phyloP scores from a whole-genome alignment of 192 early-diverging fungal species.

The Anaeromyces robustus region DNA sequence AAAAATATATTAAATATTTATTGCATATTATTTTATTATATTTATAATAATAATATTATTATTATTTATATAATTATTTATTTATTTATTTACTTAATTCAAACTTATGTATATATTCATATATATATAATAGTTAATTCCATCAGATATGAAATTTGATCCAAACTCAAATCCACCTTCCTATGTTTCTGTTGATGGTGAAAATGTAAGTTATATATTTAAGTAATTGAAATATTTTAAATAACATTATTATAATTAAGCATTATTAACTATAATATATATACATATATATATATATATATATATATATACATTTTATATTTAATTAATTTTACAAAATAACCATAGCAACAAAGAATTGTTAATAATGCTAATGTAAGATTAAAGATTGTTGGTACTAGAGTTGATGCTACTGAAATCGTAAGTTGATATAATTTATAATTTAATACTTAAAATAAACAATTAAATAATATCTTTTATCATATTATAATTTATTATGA shows the following conservation, averaged over 20 bases:
- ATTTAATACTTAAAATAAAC: too few relatives aligned
- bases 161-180: conserved; percentile 70
- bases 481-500: too few relatives aligned
- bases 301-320: neutral
- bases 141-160: conserved; percentile 79
- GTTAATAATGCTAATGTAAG: conserved; percentile 75
- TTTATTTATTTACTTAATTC: neutral
- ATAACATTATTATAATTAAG: too few relatives aligned
- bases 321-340: conserved; percentile 5
- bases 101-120: neutral
- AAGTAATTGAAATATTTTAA: too few relatives aligned
- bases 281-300: too few relatives aligned
- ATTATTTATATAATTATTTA: conserved; percentile 5
- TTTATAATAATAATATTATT: neutral
- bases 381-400: conserved; percentile 76
- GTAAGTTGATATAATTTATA: conserved; percentile 43
- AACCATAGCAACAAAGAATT: conserved; percentile 32
- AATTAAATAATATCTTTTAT: too few relatives aligned
- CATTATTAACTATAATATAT: too few relatives aligned
- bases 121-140: conserved; percentile 46
- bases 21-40: too few relatives aligned
- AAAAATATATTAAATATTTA: too few relatives aligned
- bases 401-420: conserved; percentile 83
- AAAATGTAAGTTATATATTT: conserved; percentile 2
- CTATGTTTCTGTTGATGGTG: conserved; percentile 62